Base-by-base conservation (phyloP, 495 filamentous ascomycete genomes). In the Pseudotulostoma volvatum region DNA sequence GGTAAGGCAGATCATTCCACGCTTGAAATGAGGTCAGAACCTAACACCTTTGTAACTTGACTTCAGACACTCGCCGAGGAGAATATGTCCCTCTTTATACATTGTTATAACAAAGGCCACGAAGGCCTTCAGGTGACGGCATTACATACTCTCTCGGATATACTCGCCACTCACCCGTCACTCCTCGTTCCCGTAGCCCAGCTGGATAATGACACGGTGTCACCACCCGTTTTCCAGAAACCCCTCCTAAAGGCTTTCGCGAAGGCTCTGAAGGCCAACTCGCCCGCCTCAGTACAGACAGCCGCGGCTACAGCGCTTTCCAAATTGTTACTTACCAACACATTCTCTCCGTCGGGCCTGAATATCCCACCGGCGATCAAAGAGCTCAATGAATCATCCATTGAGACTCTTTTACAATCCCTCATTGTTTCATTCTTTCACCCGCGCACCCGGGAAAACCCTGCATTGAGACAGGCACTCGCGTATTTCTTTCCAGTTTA, bases 401-500 rank as follows among this genome's bases (percentile, higher is more conserved):
- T 66, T 13, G 60, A 76, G 8, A 75, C 86, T 42, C 68, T 99
- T 3, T 70, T 99, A 36, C 83, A 81, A 54, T 77, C 76, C 0
- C 71, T 94, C 3, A 73, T 92, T 2, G 60, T 88, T 3, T 73
- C 81, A 15, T 96, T 92, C 61, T 99, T 96, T 55, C 80, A 93
- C 53, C 92, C 92, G 2, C 74, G 77, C 18, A 88, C 83, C 9
- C 67, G 71, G 1, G 71, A 74, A 28, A 96, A 94, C 51, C 81
- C 90, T 43, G 74, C 72, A n/a, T 77, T 96, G 14, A 69, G 86
- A 0, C 90, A 97, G 57, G 76, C 84, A 0, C 68, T 97, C 17
- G 84, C 81, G 38, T 97, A 97, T 55, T 96, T 95, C 67, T 69
- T 97, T 46, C 90, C 90, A 0, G 90, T 95, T 0, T 97, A 92